A percentile compares a stretch with the other conserved stretches of the same genome.
These are phyloP conservation scores for Trichoderma arundinaceum DNA, from an alignment of 2,329 filamentous ascomycete genomes.

Conservation along the genomic window DNA sequence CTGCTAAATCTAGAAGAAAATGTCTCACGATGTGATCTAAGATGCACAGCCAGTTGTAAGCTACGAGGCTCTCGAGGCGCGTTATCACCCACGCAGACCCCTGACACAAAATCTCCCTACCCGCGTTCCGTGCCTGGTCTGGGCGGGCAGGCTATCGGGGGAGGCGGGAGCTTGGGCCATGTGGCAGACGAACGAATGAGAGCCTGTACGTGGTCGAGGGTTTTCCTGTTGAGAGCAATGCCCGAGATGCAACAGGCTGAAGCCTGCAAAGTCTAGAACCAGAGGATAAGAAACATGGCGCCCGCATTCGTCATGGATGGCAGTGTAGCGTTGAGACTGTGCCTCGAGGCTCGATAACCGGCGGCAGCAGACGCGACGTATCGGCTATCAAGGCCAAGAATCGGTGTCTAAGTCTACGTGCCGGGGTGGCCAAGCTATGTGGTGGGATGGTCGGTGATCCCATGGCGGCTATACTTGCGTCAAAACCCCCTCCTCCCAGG, in stretches of 20 bases:
- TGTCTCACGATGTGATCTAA: slow-evolving; percentile 24
- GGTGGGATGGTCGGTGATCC: slow-evolving; percentile 11
- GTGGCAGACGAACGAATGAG: neutral
- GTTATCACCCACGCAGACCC: slow-evolving; percentile 24
- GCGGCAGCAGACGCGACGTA: neutral
- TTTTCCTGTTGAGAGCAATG: slow-evolving; percentile 4
- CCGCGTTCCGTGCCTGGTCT: slow-evolving; percentile 26
- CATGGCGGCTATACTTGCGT: slow-evolving; percentile 20
- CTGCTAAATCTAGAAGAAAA: slow-evolving; percentile 21
- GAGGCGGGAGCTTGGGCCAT: slow-evolving; percentile 24
- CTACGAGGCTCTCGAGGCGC: slow-evolving; percentile 20
- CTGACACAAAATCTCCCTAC: slow-evolving; percentile 18
- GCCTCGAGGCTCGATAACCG: neutral
- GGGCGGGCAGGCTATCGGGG: slow-evolving; percentile 10
- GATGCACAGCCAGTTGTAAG: slow-evolving; percentile 11
- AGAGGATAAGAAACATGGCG: neutral
- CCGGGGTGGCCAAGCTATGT: neutral
- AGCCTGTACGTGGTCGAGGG: neutral
- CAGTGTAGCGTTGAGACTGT: neutral
- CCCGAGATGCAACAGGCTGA: slow-evolving; percentile 19
- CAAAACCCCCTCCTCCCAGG: neutral
- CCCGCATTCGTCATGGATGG: neutral
- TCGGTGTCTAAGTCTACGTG: slow-evolving; percentile 25
- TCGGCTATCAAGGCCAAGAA: slow-evolving; percentile 14
- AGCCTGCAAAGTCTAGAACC: slow-evolving; percentile 14